Base-by-base conservation (phyloP, 2,329 filamentous ascomycete genomes). In the Drechslerella dactyloides region DNA sequence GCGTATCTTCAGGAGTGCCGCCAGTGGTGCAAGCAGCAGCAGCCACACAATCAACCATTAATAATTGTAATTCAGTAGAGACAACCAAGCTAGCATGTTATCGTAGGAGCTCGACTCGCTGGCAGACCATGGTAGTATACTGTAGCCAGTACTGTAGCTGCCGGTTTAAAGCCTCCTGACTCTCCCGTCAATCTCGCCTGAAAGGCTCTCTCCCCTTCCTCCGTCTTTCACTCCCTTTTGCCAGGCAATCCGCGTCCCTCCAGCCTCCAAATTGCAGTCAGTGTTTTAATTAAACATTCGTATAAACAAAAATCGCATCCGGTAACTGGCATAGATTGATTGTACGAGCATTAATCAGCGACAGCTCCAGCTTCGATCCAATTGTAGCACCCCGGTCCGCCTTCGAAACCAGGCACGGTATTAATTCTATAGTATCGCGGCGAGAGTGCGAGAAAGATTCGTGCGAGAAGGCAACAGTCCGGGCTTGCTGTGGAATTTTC, bases 101-200 rank as follows among this genome's bases (percentile, higher is more conserved):
- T 6, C 33, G n/a, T n/a, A n/a, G n/a, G n/a, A n/a, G n/a, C n/a
- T n/a, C 13, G 33, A 21, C 57, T 46, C 13, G 35, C 21, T 23
- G 40, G 40, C 11, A 52, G 17, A 42, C 21, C 7, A 21, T 51
- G 55, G 40, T 24, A 24, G 42, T 51, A 46, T 17, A 5, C 4
- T 19, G 44, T 13, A 6, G 4, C 44, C 53, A 69, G 23, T 15
- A 51, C 30, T 33, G 6, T 24, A 37, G 35, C 37, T 40, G 10
- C 30, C 13, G 13, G 37, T 50, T 72, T 72, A 72, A 65, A 72
- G 60, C 58, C 60, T 65, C 60, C 68, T 65, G 55, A 65, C 52
- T 57, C 55, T 72, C 68, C 56, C 60, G 35, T 55, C 33, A 35
- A 44, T 27, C 46, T 65, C 57, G 55, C 68, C 68, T 72, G 60